Evolutionary conservation across 2,329 filamentous ascomycete genomes (phyloP).

Genomic region (Macrophomina pseudophaseolina): DNA sequence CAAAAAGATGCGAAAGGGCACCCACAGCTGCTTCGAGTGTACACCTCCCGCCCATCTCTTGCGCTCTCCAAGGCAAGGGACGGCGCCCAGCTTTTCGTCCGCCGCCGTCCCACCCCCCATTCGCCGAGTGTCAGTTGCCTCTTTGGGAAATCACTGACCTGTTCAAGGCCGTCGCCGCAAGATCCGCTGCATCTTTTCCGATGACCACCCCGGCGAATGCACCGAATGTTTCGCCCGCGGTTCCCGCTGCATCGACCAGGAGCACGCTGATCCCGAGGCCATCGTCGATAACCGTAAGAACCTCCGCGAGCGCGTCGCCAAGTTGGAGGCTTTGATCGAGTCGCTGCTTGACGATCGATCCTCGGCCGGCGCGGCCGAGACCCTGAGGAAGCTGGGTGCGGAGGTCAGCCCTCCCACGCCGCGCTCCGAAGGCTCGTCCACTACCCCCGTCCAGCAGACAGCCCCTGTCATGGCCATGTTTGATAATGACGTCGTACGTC

Average conservation of each 20-base stretch:
- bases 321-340: conserved; percentile 48
- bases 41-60: conserved; percentile 29
- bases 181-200: conserved; percentile 53
- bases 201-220: conserved; percentile 48
- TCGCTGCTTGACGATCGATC: conserved; percentile 39
- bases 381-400: conserved; percentile 28
- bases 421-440: conserved; percentile 5
- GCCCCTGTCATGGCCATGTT: conserved; percentile 24
- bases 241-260: conserved; percentile 53
- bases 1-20: conserved; percentile 52
- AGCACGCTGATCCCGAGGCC: conserved; percentile 46
- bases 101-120: not conserved
- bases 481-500: conserved; percentile 25
- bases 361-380: conserved; percentile 36
- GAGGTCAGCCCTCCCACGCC: conserved; percentile 8
- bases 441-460: not conserved
- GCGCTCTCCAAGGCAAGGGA: not conserved
- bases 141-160: conserved; percentile 1
- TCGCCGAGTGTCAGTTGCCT: conserved; percentile 15
- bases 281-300: conserved; percentile 51
- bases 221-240: conserved; percentile 53
- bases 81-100: not conserved
- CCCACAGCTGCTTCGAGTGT: conserved; percentile 53
- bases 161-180: conserved; percentile 54
- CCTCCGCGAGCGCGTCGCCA: conserved; percentile 49